Conservation (phyloP, 208 protist genomes). For the Leptomonas seymouri region DNA sequence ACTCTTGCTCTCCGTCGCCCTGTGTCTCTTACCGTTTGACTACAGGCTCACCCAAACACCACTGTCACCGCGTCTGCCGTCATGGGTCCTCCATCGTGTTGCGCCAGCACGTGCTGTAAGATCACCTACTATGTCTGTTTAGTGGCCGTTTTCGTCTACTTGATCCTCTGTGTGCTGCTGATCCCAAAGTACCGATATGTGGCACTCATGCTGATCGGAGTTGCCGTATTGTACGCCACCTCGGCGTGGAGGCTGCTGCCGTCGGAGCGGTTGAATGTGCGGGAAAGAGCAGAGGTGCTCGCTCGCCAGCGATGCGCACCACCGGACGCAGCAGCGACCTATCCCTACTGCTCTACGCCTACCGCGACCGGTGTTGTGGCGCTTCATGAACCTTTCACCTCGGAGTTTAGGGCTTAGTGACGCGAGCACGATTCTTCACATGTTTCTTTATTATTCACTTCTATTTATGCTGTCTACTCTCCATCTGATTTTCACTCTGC, state of each 20-base stretch:
- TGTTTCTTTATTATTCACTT: background rate
- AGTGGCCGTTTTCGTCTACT: slow-evolving; percentile 20
- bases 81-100: slow-evolving; percentile 3
- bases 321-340: background rate
- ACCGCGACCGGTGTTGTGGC: background rate
- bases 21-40: too few species aligned
- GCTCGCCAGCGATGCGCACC: slow-evolving; percentile 13
- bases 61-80: background rate
- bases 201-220: slow-evolving; percentile 17
- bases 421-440: background rate
- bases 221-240: slow-evolving; percentile 15
- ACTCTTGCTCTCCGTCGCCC: too few species aligned
- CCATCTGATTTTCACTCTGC: too few species aligned
- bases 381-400: slow-evolving; percentile 9
- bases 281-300: slow-evolving; percentile 19
- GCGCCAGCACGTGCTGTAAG: slow-evolving; percentile 14
- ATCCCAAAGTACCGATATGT: slow-evolving; percentile 32
- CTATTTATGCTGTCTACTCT: too few species aligned
- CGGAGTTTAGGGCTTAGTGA: background rate
- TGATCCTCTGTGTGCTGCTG: slow-evolving; percentile 19
- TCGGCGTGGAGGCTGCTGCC: slow-evolving; percentile 33
- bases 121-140: slow-evolving; percentile 25
- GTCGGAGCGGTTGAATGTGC: slow-evolving; percentile 24
- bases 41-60: background rate
- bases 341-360: background rate